Conservation (phyloP, 192 early-diverging fungal genomes). For the Coemansia biformis region DNA sequence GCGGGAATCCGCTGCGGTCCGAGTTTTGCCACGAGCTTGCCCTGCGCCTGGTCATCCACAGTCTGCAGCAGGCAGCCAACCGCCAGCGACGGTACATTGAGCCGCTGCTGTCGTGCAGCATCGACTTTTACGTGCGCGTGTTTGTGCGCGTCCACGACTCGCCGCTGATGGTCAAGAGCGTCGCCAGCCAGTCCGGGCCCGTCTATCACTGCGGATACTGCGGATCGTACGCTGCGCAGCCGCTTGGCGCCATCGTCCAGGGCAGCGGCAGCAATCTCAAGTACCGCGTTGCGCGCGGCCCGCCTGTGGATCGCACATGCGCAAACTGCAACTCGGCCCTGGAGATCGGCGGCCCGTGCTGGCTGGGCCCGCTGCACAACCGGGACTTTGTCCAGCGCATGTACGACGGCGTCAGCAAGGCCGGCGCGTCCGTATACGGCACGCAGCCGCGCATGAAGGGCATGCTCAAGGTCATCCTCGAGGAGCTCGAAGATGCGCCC, state of each 20-base stretch:
- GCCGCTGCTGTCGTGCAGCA: too few relatives aligned
- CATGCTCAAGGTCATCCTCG: conserved; percentile 86
- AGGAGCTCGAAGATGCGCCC: conserved; percentile 66
- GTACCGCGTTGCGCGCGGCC: conserved; percentile 61
- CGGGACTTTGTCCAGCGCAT: conserved; percentile 75
- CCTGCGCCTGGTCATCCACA: too few relatives aligned
- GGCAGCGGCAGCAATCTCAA: conserved; percentile 55
- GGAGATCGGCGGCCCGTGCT: conserved; percentile 90
- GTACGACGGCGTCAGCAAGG: conserved; percentile 63
- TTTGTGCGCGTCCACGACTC: too few relatives aligned
- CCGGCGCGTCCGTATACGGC: conserved; percentile 57
- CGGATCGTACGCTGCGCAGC: conserved; percentile 63
- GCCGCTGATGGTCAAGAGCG: too few relatives aligned
- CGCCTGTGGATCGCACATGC: conserved; percentile 59
- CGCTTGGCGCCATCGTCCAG: conserved; percentile 60
- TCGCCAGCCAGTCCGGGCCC: conserved; percentile 72
- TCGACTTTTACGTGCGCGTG: too few relatives aligned
- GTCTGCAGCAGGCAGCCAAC: too few relatives aligned
- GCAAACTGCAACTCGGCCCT: conserved; percentile 65
- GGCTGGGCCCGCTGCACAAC: conserved; percentile 79
- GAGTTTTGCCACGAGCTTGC: too few relatives aligned
- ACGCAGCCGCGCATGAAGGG: conserved; percentile 87
- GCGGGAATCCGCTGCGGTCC: too few relatives aligned
- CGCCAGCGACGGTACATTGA: too few relatives aligned
- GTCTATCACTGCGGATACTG: conserved; percentile 88